These are phyloP conservation scores for Knoxdaviesia proteae DNA, from an alignment of 2,329 filamentous ascomycete genomes.

Conservation along the genomic window DNA sequence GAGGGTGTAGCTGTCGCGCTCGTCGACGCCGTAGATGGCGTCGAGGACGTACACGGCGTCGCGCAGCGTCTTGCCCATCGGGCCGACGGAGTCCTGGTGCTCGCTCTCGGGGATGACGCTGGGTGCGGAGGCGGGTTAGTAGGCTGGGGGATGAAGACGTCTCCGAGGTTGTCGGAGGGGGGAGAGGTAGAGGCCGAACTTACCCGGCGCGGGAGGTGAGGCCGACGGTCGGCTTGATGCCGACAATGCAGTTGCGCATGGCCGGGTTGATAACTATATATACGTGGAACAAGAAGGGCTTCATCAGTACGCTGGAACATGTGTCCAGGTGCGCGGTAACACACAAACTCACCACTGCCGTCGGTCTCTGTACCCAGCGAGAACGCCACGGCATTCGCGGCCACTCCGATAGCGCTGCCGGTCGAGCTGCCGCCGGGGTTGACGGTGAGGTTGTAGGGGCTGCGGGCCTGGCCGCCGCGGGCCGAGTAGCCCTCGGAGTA, in stretches of 20 bases:
- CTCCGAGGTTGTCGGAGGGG: too few species aligned
- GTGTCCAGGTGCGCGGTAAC: neutral
- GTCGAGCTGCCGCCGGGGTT: conserved; percentile 50
- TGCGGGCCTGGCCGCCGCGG: conserved; percentile 41
- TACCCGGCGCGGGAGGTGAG: conserved; percentile 38
- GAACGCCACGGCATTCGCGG: conserved; percentile 40
- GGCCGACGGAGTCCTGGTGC: conserved; percentile 49
- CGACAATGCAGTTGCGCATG: conserved; percentile 46
- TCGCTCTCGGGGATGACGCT: conserved; percentile 41
- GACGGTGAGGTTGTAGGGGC: conserved; percentile 46
- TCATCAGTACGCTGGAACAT: neutral
- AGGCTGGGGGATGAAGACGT: neutral
- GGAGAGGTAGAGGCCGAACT: neutral
- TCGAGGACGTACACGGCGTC: conserved; percentile 48
- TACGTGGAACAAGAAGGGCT: too few species aligned
- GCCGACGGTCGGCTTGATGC: conserved; percentile 58
- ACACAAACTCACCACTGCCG: conserved; percentile 26
- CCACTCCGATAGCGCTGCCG: conserved; percentile 43
- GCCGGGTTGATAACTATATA: conserved; percentile 45
- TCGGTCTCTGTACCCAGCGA: conserved; percentile 57
- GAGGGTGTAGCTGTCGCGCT: conserved; percentile 43
- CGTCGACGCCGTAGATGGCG: conserved; percentile 44
- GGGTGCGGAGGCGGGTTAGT: neutral
- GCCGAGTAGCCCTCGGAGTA: conserved; percentile 49
- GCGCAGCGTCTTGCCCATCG: conserved; percentile 44